Percentiles rank a stretch among this genome's conserved stretches.
These are phyloP conservation scores for Mycena rosella DNA, from an alignment of 768 basidiomycete genomes.

Conservation along the genomic window DNA sequence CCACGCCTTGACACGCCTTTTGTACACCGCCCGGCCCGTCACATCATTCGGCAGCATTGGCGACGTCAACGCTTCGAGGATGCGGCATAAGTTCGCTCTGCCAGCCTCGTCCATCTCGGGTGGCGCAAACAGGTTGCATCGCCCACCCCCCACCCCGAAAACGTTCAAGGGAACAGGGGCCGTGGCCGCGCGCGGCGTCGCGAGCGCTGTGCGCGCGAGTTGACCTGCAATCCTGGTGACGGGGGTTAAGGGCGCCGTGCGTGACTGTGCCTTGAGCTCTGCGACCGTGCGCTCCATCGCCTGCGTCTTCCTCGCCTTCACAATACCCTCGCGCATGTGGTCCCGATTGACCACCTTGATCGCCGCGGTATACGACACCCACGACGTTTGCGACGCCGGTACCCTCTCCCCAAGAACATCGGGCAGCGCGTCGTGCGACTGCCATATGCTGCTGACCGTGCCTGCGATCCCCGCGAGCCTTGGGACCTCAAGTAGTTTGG, in stretches of 20 bases:
- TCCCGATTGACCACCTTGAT: conserved; percentile 18
- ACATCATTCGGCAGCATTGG: too few species aligned
- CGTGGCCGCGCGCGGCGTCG: too few species aligned
- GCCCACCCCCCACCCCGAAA: too few species aligned
- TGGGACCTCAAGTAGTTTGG: conserved; percentile 15
- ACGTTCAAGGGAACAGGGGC: too few species aligned
- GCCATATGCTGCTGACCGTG: conserved; percentile 18
- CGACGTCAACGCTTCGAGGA: too few species aligned
- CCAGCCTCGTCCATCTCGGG: too few species aligned
- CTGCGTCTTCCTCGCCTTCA: conserved; percentile 14
- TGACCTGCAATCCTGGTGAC: too few species aligned
- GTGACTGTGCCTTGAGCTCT: not conserved
- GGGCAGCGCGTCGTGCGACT: conserved; percentile 21
- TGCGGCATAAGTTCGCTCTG: too few species aligned
- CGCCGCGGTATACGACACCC: not conserved
- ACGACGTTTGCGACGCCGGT: not conserved
- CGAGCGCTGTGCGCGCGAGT: too few species aligned
- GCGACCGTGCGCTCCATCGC: conserved; percentile 2
- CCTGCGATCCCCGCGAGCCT: not conserved
- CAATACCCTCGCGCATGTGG: conserved; percentile 3
- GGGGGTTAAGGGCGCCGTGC: not conserved
- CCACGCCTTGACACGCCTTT: too few species aligned
- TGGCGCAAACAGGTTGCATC: not conserved
- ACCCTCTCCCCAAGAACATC: conserved; percentile 11
- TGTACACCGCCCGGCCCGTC: too few species aligned